phyloP scores from a whole-genome alignment of 345 rosid species.

The Citrus inodora region DNA sequence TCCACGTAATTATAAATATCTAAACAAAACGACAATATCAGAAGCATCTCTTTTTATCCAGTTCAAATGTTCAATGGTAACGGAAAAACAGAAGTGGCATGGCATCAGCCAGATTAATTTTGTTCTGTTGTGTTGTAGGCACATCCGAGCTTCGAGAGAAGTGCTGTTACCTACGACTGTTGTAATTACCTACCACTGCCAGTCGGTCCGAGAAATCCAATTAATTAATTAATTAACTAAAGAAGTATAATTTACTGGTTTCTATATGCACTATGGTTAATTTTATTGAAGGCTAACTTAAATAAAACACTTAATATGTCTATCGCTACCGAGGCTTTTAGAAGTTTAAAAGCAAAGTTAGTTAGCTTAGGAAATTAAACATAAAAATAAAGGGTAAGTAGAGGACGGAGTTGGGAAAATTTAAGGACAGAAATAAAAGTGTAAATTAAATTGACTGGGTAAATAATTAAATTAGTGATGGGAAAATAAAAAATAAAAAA shows the following conservation, averaged over 20 bases:
- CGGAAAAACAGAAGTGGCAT: not conserved
- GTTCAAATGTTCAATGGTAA: too few relatives aligned
- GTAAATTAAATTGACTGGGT: not conserved
- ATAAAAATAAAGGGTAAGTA: not conserved
- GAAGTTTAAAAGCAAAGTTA: too few relatives aligned
- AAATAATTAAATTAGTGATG: too few relatives aligned
- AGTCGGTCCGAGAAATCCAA: not conserved
- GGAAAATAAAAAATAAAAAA: not conserved
- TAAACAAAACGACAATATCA: not conserved
- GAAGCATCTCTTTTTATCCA: too few relatives aligned
- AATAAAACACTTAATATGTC: too few relatives aligned
- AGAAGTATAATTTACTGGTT: too few relatives aligned
- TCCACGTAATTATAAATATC: not conserved
- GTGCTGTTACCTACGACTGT: not conserved
- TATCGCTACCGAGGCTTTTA: too few relatives aligned
- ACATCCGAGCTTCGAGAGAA: not conserved
- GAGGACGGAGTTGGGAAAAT: too few relatives aligned
- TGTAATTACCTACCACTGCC: not conserved
- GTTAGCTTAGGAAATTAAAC: not conserved
- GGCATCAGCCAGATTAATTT: not conserved
- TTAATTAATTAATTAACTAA: too few relatives aligned
- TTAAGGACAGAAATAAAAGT: not conserved
- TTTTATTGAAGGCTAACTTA: too few relatives aligned
- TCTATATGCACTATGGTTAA: too few relatives aligned
- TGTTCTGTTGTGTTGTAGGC: not conserved